Evolutionary conservation across 2,329 filamentous ascomycete species (phyloP), one percentile per base, ranked within the genome.

Genomic region (Aspergillus brunneoviolaceus): DNA sequence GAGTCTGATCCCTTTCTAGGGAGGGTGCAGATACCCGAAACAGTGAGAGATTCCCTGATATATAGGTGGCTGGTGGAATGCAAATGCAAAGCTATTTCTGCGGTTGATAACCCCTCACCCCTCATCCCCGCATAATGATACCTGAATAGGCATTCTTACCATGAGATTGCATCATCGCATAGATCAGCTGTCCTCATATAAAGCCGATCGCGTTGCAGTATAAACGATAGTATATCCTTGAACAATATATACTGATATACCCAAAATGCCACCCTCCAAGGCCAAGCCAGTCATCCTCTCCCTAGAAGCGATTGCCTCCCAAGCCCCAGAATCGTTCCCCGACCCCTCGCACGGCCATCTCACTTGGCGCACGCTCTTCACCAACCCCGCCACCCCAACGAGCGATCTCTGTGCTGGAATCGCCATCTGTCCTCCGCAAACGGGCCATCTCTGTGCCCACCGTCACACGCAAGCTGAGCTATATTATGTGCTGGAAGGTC

Each of bases 401-500:
- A 66, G 74, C 53, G 70, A 74, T 5, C 65, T 81, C 21, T 76
- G 68, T 3, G 70, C 72, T 1, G 78, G 78, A 0, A 73, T 80
- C 16, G 77, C 75, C 1, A 67, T 66, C 2, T 77, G 72, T 58
- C 70, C 71, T 1, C 67, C 71, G 1, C 49, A 52, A 5, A 70
- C 64, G 7, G 78, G 78, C 7, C 66, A 74, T 57, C 65, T 79
- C 6, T 73, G 72, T 48, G 60, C 63, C 1, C 79, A 81, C 62
- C 70, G 75, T 0, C 79, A 81, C 55, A 48, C 60, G 4, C 78
- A 81, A 42, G 74, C 79, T 0, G 79, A 81, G 63, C 70, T 81
- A 1, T 81, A 81, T 55, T 69, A 80, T 56, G 67, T 81, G 19
- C 67, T 75, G 0, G 61, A 71, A 0, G 79, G 79, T 0, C 65